These are phyloP conservation scores for Symbiotaphrina buchneri DNA, from an alignment of 495 filamentous ascomycete species.

Conservation along the genomic window DNA sequence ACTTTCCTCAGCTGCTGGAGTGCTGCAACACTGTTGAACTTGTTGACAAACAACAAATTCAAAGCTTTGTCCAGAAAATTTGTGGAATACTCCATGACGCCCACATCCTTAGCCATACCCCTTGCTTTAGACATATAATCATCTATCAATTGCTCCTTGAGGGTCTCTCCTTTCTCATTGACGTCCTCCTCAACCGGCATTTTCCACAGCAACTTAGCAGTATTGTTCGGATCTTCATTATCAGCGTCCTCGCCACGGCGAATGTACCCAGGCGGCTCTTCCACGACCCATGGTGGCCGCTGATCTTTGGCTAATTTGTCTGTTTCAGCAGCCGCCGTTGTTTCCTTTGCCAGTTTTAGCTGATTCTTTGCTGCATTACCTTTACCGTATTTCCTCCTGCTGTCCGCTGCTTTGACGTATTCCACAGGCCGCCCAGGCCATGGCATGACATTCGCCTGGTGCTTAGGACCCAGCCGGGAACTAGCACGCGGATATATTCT, in stretches of 20 bases:
- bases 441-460: slow-evolving; percentile 65
- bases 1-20: slow-evolving; percentile 43
- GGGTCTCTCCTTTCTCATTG: slow-evolving; percentile 7
- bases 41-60: slow-evolving; percentile 43
- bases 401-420: slow-evolving; percentile 70
- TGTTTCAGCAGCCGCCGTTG: slow-evolving; percentile 53
- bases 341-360: slow-evolving; percentile 54
- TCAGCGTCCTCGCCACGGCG: slow-evolving; percentile 57
- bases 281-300: slow-evolving; percentile 80
- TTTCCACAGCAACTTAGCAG: slow-evolving; percentile 37
- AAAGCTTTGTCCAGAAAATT: slow-evolving; percentile 80
- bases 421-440: slow-evolving; percentile 77
- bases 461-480: slow-evolving; percentile 74
- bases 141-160: slow-evolving; percentile 34
- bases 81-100: slow-evolving; percentile 44
- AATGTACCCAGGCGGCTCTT: slow-evolving; percentile 73
- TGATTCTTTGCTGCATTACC: slow-evolving; percentile 35
- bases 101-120: slow-evolving; percentile 32
- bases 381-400: slow-evolving; percentile 55
- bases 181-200: slow-evolving; percentile 18
- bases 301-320: slow-evolving; percentile 56
- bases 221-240: slow-evolving; percentile 26
- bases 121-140: slow-evolving; percentile 53
- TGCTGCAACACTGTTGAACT: slow-evolving; percentile 50
- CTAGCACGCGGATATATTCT: slow-evolving; percentile 92